Base-by-base conservation (phyloP, 2,329 filamentous ascomycete genomes). In the Ophiosphaerella herpotricha region DNA sequence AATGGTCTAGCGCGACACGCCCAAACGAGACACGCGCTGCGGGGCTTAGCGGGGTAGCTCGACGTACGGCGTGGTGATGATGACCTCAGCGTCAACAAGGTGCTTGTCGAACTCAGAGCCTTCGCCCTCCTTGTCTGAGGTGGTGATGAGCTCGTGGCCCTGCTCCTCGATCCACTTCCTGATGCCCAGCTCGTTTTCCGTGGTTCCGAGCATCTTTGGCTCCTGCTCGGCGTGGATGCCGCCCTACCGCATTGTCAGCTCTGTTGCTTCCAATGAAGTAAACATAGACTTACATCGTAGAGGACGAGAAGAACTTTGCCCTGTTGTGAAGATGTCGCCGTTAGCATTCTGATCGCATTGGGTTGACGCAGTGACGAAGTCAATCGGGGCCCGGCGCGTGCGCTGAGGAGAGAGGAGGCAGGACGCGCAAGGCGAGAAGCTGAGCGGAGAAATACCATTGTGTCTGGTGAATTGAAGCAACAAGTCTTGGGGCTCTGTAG, bases 101-200 rank as follows among this genome's bases (percentile, higher is more conserved):
- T 99, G 91, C 81, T 92, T 84, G 78, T 97, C 94, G 66, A 99
- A 97, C 63, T 83, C 89, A 54, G 93, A 97, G 83, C 88, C 84
- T 80, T 91, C 89, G 62, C 91, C 89, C 67, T 99, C 94, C 83
- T 99, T 99, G 83, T 97, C 91, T 39, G 92, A 96, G 60, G 94
- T 99, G 68, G 94, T 99, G 66, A 99, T 85, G 55, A 99, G 85
- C 58, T 90, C 95, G 85, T 99, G 94, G 69, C 94, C 94, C 76
- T 95, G 88, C 56, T 93, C 90, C 82, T 97, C 94, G 66, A 99
- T 87, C 93, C 94, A 99, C 79, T 95, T 92, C 73, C 94, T 86
- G 74, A 99, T 82, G 67, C 94, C 94, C 56, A 99, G 90, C 84
- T 99, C 94, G 77, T 97, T 97, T 84, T 99, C 91, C 41, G 91